Percentiles rank a stretch among this genome's conserved stretches.
Conservation (phyloP, 768 basidiomycete genomes). For the Lyophyllum decastes region DNA sequence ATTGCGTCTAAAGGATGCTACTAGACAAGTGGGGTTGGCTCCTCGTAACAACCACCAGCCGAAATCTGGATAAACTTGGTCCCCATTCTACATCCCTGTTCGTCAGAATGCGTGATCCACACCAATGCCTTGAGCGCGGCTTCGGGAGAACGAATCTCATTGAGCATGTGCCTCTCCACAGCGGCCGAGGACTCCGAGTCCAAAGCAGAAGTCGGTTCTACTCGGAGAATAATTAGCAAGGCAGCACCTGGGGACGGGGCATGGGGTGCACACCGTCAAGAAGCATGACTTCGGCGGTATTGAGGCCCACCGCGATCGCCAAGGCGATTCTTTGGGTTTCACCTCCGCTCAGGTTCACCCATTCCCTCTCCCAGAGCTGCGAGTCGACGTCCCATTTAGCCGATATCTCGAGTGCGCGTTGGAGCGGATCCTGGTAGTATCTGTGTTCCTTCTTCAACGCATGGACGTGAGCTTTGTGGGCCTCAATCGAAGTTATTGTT, state of each 20-base stretch:
- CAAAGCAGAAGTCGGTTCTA: slow-evolving; percentile 90
- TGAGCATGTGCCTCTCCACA: slow-evolving; percentile 65
- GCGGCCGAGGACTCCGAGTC: slow-evolving; percentile 64
- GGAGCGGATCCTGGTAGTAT: slow-evolving; percentile 18
- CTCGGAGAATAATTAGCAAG: not conserved
- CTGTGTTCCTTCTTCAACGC: slow-evolving; percentile 18
- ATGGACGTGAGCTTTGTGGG: slow-evolving; percentile 34
- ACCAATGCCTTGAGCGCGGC: slow-evolving; percentile 68
- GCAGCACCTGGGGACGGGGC: not conserved
- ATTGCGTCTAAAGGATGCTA: not conserved
- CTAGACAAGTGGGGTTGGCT: slow-evolving; percentile 21
- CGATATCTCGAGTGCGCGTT: slow-evolving; percentile 54
- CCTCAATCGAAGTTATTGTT: slow-evolving; percentile 53
- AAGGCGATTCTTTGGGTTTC: slow-evolving; percentile 85
- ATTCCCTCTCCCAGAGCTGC: slow-evolving; percentile 76
- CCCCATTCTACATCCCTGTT: slow-evolving; percentile 76
- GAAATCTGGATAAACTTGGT: slow-evolving; percentile 61
- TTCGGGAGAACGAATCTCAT: slow-evolving; percentile 48
- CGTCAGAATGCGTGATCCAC: slow-evolving; percentile 89
- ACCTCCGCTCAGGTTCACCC: slow-evolving; percentile 83
- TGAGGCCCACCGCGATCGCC: slow-evolving; percentile 71
- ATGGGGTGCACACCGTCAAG: slow-evolving; percentile 62
- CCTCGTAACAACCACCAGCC: slow-evolving; percentile 45
- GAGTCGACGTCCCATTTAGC: slow-evolving; percentile 65
- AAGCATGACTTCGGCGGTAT: slow-evolving; percentile 77